Evolutionary conservation across 2,329 filamentous ascomycete genomes (phyloP).

Genomic region (Thermoascus crustaceus): DNA sequence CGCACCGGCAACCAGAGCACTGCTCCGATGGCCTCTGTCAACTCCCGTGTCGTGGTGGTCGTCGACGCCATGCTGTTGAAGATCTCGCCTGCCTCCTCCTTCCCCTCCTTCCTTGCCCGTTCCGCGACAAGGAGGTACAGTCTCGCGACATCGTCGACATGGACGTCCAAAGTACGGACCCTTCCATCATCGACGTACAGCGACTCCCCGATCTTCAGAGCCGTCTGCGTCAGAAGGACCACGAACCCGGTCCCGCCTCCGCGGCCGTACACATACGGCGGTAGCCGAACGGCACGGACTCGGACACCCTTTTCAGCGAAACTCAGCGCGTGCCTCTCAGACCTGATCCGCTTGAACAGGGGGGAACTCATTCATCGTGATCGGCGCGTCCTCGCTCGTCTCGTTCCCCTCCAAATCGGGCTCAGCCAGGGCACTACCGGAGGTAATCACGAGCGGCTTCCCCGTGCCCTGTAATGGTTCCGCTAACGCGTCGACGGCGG

Average conservation of each 20-base stretch:
- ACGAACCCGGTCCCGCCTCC: slow-evolving; percentile 25
- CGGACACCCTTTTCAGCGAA: slow-evolving; percentile 24
- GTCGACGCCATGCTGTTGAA: slow-evolving; percentile 30
- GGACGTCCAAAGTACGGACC: slow-evolving; percentile 22
- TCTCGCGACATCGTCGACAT: slow-evolving; percentile 39
- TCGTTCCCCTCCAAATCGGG: slow-evolving; percentile 3
- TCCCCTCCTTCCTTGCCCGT: slow-evolving; percentile 9
- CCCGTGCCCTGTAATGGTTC: slow-evolving; percentile 5
- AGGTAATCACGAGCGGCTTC: slow-evolving; percentile 6
- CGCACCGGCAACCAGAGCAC: slow-evolving; percentile 17
- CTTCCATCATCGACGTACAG: slow-evolving; percentile 24
- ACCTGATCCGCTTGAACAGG: slow-evolving; percentile 17
- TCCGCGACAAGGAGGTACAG: slow-evolving; percentile 33
- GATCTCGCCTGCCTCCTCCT: slow-evolving; percentile 23
- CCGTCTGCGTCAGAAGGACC: slow-evolving; percentile 24
- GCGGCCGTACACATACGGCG: slow-evolving; percentile 40
- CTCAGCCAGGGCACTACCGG: background rate
- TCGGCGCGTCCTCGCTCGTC: slow-evolving; percentile 17
- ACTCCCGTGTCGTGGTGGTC: slow-evolving; percentile 23
- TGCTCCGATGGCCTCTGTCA: slow-evolving; percentile 21
- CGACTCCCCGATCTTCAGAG: slow-evolving; percentile 20
- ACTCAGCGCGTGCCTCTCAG: slow-evolving; percentile 25
- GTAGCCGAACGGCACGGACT: slow-evolving; percentile 31
- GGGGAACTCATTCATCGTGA: slow-evolving; percentile 14
- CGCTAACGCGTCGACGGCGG: slow-evolving; percentile 32